Evolutionary conservation across 2,329 filamentous ascomycete genomes (phyloP), one percentile per base, ranked within the genome.

Genomic region (Ophiocordyceps australis): DNA sequence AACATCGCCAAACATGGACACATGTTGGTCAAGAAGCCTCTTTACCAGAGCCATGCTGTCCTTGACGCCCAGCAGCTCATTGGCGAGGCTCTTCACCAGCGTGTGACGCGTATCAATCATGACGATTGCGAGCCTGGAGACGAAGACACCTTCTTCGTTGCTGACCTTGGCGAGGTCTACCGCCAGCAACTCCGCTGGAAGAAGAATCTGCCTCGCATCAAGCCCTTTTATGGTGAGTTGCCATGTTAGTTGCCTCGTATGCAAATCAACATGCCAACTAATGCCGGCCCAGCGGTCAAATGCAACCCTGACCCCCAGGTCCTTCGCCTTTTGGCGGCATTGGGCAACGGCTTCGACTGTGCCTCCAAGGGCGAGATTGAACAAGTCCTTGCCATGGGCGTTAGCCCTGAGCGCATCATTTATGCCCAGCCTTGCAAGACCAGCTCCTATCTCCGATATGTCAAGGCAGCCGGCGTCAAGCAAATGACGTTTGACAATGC

Each of bases 371-470:
- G 75, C 37, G 89, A 98, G 59, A 94, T 98, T 41, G 85, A 98
- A 51, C 74, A 85, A 51, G 78, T 94, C 33, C 64, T 95, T 28
- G 63, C 66, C 43, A 68, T 85, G 49, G 85, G 83, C 40, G 66
- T 92, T 38, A 74, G 80, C 45, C 80, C 89, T 9, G 70, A 74
- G 37, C 83, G 86, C 50, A 91, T 98, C 62, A 94, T 98, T 57
- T 98, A 95, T 47, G 89, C 89, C 25, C 89, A 98, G 59, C 89
- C 89, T 29, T 95, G 89, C 78, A 98, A 98, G 73, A 98, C 89
- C 43, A 92, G 89, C 59, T 94, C 86, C 24, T 95, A 94, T 52
- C 66, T 98, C 34, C 82, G 85, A 46, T 92, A 85, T 45, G 89
- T 91, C 36, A 73, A 78, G 44, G 67, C 72, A 46, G 63, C 74